Conservation (phyloP, 345 rosid species). For the Capsella bursapastoris region DNA sequence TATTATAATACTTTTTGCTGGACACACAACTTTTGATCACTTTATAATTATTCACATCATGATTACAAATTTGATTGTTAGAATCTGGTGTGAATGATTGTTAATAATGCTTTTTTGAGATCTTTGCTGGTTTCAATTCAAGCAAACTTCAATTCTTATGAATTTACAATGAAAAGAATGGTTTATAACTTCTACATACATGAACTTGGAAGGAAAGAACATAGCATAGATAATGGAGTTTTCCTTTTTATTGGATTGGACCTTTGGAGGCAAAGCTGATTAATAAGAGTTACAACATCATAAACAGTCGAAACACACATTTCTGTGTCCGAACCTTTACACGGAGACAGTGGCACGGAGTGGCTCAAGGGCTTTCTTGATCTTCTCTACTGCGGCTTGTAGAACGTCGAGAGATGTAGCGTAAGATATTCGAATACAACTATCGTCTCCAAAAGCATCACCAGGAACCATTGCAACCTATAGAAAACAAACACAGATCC, state of each 20-base stretch:
- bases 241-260: not conserved
- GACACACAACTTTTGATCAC: not conserved
- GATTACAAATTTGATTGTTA: not conserved
- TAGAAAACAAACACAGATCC: slow-evolving; percentile 14
- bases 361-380: slow-evolving; percentile 67
- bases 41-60: not conserved
- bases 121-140: too few species aligned
- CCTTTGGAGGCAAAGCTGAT: not conserved
- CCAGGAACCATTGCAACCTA: slow-evolving; percentile 98
- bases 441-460: slow-evolving; percentile 95
- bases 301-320: not conserved
- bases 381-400: slow-evolving; percentile 79
- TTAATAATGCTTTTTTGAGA: not conserved
- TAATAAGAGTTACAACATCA: slow-evolving; percentile 19
- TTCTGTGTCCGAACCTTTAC: slow-evolving; percentile 37
- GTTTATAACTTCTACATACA: not conserved
- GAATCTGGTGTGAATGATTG: not conserved
- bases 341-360: slow-evolving; percentile 63
- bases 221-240: not conserved
- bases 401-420: slow-evolving; percentile 81
- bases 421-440: slow-evolving; percentile 84
- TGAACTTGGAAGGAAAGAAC: slow-evolving; percentile 9
- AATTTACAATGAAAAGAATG: not conserved
- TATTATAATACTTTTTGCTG: not conserved
- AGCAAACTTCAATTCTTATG: not conserved